Conservation (phyloP, 345 rosid species). For the Eutrema japonicum region DNA sequence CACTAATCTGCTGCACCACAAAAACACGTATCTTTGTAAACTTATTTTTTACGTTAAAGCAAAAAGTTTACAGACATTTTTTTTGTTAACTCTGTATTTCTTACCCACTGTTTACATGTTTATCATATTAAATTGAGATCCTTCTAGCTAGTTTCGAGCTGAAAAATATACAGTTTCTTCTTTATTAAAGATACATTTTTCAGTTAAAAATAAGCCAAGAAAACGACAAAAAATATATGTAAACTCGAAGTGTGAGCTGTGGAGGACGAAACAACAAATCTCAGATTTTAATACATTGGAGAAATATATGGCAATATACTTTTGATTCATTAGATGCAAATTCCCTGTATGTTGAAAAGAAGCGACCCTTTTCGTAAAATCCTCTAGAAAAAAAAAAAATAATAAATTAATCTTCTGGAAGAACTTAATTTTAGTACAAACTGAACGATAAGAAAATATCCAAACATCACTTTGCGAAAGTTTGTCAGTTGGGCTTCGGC, state of each 20-base stretch:
- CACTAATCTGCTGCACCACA: slow-evolving; percentile 28
- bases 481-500: no score
- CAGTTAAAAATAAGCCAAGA: slow-evolving; percentile 13
- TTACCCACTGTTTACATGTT: neutral
- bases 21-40: neutral
- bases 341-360: slow-evolving; percentile 27
- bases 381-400: no score
- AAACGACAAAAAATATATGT: slow-evolving; percentile 27
- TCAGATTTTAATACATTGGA: slow-evolving; percentile 46
- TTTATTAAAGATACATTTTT: neutral
- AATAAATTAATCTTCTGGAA: neutral
- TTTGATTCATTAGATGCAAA: slow-evolving; percentile 48
- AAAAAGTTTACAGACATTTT: neutral
- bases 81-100: neutral
- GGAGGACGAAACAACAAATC: slow-evolving; percentile 31
- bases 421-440: neutral
- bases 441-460: no score
- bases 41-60: no score
- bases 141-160: neutral
- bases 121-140: slow-evolving; percentile 11
- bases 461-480: no score
- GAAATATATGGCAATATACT: slow-evolving; percentile 36
- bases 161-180: slow-evolving; percentile 1
- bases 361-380: slow-evolving; percentile 21
- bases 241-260: slow-evolving; percentile 35